phyloP scores from a whole-genome alignment of 345 rosid genomes.

The Corchorus capsularis region DNA sequence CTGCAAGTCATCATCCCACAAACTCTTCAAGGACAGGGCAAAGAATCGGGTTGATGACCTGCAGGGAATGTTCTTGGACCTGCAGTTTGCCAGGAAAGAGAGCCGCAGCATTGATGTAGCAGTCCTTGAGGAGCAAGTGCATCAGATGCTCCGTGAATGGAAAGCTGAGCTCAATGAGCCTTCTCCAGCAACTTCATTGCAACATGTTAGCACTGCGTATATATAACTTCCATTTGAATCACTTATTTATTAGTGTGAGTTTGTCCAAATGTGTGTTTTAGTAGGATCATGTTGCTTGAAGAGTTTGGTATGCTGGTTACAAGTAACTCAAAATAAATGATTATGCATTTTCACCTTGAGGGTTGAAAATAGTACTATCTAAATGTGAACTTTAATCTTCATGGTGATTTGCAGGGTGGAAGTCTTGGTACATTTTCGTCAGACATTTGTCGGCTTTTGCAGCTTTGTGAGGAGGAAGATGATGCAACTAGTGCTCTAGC shows the following conservation, averaged over 20 bases:
- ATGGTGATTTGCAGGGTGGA: conserved; percentile 59
- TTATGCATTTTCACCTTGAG: conserved; percentile 1
- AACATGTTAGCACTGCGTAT: conserved; percentile 61
- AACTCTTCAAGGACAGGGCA: conserved; percentile 90
- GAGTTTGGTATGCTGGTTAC: background rate
- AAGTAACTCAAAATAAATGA: background rate
- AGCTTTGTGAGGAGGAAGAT: conserved; percentile 95
- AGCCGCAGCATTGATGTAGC: conserved; percentile 69
- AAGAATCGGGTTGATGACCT: conserved; percentile 98
- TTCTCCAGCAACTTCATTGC: conserved; percentile 94
- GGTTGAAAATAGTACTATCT: background rate
- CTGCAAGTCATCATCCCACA: conserved; percentile 95
- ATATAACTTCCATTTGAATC: conserved; percentile 18
- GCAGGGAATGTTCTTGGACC: conserved; percentile 83
- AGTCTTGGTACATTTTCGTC: conserved; percentile 84
- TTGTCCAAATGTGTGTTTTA: background rate
- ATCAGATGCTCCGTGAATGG: conserved; percentile 99
- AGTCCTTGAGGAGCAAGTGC: conserved; percentile 95
- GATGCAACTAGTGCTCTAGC: conserved; percentile 90
- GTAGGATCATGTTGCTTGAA: background rate
- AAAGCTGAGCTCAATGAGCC: conserved; percentile 98
- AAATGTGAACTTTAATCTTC: conserved; percentile 16
- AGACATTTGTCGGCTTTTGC: conserved; percentile 85
- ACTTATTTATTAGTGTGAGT: background rate
- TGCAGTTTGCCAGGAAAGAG: conserved; percentile 92